Base-by-base conservation (phyloP, 306 rosid genomes). In the Lathyrus oleraceus region DNA sequence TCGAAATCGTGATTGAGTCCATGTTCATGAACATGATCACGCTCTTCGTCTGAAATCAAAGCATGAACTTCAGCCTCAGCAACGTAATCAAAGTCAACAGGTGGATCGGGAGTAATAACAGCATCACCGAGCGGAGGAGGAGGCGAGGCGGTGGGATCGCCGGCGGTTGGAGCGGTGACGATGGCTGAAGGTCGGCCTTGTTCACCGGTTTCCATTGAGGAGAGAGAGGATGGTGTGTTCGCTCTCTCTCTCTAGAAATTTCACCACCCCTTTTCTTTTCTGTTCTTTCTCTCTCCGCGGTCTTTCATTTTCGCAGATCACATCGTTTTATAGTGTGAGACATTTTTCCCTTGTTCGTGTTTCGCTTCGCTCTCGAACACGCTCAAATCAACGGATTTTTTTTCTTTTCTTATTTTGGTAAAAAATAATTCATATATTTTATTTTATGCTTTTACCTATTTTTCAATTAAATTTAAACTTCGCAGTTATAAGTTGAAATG, bases 161-260 rank as follows among this genome's bases (percentile, higher is more conserved):
- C 79, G 84, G 74, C 65, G 69, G 81, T 15, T 61, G 74, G n/a
- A 40, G 40, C 69, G 57, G 69, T 30, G 70, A 74, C 10, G 73
- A 73, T 10, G 52, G 83, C 36, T 30, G 83, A 59, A 71, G 76
- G 21, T 69, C 72, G 77, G 66, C 67, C 86, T 77, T 82, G 88
- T 52, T 73, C 77, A 86, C 77, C 88, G 87, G 74, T 85, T 70
- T 91, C 92, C 98, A 94, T 94, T 38, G 83, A 54, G 74, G 81
- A 47, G 85, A 61, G 85, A 61, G 75, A 38, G 59, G 35, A 75
- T n/a, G 30, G 14, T 35, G 6, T 52, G 45, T 35, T n/a, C 15
- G 16, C 70, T 49, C 54, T 49, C 75, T 57, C 66, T 63, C 36
- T 61, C 65, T 72, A 65, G 39, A 59, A 63, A 36, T 6, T 36